phyloP scores from a whole-genome alignment of 2,329 filamentous ascomycete genomes.

The Dendryphion nanum region DNA sequence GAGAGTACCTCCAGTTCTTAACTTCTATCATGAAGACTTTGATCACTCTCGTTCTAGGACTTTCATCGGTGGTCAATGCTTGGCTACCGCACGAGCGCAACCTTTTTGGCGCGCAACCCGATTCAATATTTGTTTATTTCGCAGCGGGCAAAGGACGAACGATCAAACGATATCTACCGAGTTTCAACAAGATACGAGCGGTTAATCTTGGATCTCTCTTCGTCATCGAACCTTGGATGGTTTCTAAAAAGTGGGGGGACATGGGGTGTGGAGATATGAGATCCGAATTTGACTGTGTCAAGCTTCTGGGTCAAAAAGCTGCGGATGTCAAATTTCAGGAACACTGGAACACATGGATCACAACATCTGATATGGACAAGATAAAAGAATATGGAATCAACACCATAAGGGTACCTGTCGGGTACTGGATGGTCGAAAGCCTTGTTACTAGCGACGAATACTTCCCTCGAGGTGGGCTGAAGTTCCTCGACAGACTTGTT shows the following conservation, averaged over 20 bases:
- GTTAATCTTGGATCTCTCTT: slow-evolving; percentile 57
- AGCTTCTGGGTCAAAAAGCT: slow-evolving; percentile 45
- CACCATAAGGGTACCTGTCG: slow-evolving; percentile 55
- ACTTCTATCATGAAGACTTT: too few species aligned
- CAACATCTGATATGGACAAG: slow-evolving; percentile 47
- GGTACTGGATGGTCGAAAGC: slow-evolving; percentile 56
- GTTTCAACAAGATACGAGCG: slow-evolving; percentile 46
- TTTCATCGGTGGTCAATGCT: slow-evolving; percentile 11
- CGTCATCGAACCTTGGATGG: slow-evolving; percentile 57
- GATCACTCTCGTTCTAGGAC: too few species aligned
- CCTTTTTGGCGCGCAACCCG: slow-evolving; percentile 12
- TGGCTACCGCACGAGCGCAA: slow-evolving; percentile 18
- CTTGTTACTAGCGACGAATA: slow-evolving; percentile 50
- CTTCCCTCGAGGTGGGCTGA: slow-evolving; percentile 50
- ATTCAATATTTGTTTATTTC: slow-evolving; percentile 10
- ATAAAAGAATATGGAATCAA: slow-evolving; percentile 54
- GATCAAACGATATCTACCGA: slow-evolving; percentile 8
- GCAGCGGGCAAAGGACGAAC: slow-evolving; percentile 13
- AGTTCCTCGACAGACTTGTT: slow-evolving; percentile 49
- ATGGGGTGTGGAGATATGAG: slow-evolving; percentile 49
- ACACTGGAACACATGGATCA: slow-evolving; percentile 55
- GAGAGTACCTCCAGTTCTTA: too few species aligned
- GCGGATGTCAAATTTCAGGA: slow-evolving; percentile 49
- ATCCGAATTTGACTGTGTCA: slow-evolving; percentile 57
- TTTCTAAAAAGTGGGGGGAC: slow-evolving; percentile 43